A percentile compares a stretch with the other conserved stretches of the same genome.
phyloP scores from a whole-genome alignment of 352 stramenopile species.

The Pythium periplocum region DNA sequence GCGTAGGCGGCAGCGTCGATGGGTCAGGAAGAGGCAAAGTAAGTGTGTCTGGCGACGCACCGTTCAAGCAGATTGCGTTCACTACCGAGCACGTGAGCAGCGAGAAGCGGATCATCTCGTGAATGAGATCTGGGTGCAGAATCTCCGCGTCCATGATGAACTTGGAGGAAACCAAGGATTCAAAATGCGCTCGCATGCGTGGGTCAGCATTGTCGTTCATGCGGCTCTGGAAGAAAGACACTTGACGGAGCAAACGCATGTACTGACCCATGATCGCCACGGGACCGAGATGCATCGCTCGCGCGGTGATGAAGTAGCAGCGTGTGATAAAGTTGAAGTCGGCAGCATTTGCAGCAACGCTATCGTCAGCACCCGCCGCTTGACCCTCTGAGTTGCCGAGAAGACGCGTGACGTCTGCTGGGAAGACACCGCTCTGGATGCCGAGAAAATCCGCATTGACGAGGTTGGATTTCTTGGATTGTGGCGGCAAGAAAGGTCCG shows the following conservation, averaged over 20 bases:
- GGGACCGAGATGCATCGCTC: conserved; percentile 90
- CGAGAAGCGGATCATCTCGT: conserved; percentile 72
- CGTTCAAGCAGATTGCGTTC: conserved; percentile 41
- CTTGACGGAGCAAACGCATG: conserved; percentile 85
- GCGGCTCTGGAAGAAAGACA: conserved; percentile 86
- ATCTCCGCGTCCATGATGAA: conserved; percentile 79
- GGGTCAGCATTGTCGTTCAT: conserved; percentile 72
- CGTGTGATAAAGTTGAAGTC: conserved; percentile 96
- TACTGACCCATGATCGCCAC: conserved; percentile 81
- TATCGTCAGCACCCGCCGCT: conserved; percentile 12
- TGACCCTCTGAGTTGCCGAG: conserved; percentile 29
- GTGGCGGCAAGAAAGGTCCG: conserved; percentile 73
- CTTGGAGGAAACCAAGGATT: conserved; percentile 60
- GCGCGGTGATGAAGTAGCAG: conserved; percentile 94
- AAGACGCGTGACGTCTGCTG: conserved; percentile 56
- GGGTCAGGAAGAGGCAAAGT: conserved; percentile 35
- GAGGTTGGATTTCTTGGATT: conserved; percentile 68
- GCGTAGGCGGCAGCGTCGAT: conserved; percentile 18
- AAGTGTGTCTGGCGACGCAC: conserved; percentile 6
- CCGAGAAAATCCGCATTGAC: conserved; percentile 60
- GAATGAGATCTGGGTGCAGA: conserved; percentile 68
- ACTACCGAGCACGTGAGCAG: conserved; percentile 61
- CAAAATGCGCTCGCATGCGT: conserved; percentile 69
- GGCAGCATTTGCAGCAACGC: conserved; percentile 7
- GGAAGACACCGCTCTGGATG: conserved; percentile 52